Evolutionary conservation across 176 grass and related monocot genomes (phyloP), one percentile per base, ranked within the genome.

Genomic region (Areca catechu): DNA sequence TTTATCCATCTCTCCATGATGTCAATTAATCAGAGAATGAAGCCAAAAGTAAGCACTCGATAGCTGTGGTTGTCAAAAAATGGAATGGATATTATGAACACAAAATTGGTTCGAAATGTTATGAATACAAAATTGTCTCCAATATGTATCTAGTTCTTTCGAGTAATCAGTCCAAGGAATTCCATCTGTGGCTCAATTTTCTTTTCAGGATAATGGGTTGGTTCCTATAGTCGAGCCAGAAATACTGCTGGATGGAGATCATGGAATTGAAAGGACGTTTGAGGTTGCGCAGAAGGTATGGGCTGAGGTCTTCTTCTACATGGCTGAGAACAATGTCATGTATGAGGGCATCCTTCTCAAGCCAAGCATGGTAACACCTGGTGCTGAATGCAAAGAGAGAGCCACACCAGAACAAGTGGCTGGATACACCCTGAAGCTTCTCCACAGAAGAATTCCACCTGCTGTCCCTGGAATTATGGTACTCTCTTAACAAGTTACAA

Each of bases 351-450:
- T 97, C 75, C 84, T 97, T 53, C 54, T 97, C 24, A 97, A 97
- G 72, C 93, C 93, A 43, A 97, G 93, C 93, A 97, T 97, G 93
- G 87, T 97, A 0, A 97, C 93, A 58, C 93, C 93, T 5, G 93
- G 93, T 50, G 93, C 93, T 16, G 93, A 97, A 57, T 80, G 66
- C 81, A 80, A 78, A 62, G 84, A 97, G 15, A 88, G 4, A 64
- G 77, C 80, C 76, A 75, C 93, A 28, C 83, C 93, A 20, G 72
- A 97, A 66, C 77, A 92, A 70, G 83, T 92, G 19, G 81, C 87
- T 24, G 71, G 60, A 5, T 97, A 97, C 78, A 97, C 87, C 59
- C 71, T 92, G 57, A 97, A 83, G 65, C 93, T 97, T 68, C 93
- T 97, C 66, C 72, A 80, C 28, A 82, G 83, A 83, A 91, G 93